Evolutionary conservation across 176 grass and related monocot genomes (phyloP).

Genomic region (Elymus sibiricus): DNA sequence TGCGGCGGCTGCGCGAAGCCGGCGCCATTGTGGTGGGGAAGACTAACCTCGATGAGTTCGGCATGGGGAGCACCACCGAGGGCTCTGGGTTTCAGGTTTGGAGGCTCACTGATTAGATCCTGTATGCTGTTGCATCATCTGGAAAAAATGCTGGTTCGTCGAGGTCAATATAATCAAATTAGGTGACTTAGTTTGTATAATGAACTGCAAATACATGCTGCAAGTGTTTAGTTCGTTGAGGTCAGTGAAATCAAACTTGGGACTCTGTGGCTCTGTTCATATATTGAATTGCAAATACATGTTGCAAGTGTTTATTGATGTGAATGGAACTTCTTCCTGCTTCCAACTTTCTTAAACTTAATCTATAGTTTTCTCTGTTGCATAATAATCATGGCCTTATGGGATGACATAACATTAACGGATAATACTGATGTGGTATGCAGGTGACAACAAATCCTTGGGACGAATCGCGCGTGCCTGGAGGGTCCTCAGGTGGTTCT

Average conservation of each 20-base stretch:
- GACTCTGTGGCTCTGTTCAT: not conserved
- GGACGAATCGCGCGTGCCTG: conserved; percentile 77
- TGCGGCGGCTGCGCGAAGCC: conserved; percentile 64
- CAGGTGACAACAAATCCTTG: conserved; percentile 94
- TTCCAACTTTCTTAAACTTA: not conserved
- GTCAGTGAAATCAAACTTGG: not conserved
- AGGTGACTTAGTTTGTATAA: not conserved
- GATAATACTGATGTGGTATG: conserved; percentile 17
- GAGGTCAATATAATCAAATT: not conserved
- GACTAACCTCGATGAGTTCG: conserved; percentile 93
- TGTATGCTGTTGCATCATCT: not conserved
- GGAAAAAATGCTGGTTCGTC: not conserved
- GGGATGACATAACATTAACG: not conserved
- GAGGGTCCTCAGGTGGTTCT: conserved; percentile 92
- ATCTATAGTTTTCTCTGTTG: not conserved
- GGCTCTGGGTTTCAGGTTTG: conserved; percentile 84
- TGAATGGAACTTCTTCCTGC: not conserved
- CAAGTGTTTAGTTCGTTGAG: not conserved
- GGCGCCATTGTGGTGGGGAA: conserved; percentile 84
- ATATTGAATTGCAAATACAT: not conserved
- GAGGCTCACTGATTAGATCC: not conserved
- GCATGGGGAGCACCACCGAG: conserved; percentile 97
- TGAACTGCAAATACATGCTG: not conserved
- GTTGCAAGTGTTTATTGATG: not conserved
- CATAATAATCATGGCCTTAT: not conserved